These are phyloP conservation scores for Ustilago esculenta DNA, from an alignment of 1,284 basidiomycete genomes.

Conservation along the genomic window DNA sequence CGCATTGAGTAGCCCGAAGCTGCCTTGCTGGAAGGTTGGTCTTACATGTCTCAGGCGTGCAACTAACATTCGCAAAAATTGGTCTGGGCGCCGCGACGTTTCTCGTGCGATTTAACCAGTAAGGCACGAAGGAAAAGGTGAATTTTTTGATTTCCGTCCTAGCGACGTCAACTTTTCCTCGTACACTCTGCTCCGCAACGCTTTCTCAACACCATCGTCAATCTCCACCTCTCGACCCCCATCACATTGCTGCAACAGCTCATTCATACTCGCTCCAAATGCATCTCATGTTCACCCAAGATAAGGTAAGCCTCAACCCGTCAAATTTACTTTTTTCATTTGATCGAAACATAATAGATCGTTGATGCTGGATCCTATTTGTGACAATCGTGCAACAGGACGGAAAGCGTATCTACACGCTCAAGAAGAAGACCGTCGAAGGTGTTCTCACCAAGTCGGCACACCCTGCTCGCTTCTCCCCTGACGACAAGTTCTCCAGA, in stretches of 20 bases:
- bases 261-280: conserved; percentile 35
- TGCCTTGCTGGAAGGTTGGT: conserved; percentile 35
- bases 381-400: too few species aligned
- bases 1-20: too few species aligned
- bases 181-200: too few species aligned
- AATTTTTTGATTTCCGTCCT: background rate
- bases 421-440: conserved; percentile 62
- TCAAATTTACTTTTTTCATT: too few species aligned
- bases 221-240: background rate
- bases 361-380: too few species aligned
- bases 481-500: conserved; percentile 67
- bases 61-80: conserved; percentile 11
- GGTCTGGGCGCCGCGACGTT: background rate
- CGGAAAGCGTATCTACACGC: conserved; percentile 66
- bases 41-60: conserved; percentile 14
- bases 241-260: background rate
- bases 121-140: background rate
- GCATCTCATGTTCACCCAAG: conserved; percentile 66
- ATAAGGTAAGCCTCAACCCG: conserved; percentile 54
- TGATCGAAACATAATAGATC: too few species aligned
- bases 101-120: conserved; percentile 19
- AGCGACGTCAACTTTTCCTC: conserved; percentile 7
- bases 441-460: conserved; percentile 63
- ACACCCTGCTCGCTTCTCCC: conserved; percentile 66
- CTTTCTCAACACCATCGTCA: conserved; percentile 1